Percentiles rank a stretch among this genome's conserved stretches.
Evolutionary conservation across 345 rosid genomes (phyloP).

Genomic region (Citrus glauca): DNA sequence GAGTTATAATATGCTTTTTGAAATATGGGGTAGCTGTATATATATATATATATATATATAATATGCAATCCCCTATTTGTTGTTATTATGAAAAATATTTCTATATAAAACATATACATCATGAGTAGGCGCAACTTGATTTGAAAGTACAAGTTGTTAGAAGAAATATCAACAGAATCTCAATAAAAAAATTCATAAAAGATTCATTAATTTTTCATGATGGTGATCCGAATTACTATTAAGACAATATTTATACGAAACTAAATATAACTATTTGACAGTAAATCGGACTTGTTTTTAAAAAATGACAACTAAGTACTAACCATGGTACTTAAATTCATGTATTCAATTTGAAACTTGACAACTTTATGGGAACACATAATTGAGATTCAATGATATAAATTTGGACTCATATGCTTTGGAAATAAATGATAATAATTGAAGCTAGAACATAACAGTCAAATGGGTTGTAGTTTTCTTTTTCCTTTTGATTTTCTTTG

Average conservation of each 20-base stretch:
- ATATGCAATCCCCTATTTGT: not conserved
- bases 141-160: not conserved
- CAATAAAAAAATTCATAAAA: not conserved
- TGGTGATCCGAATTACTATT: not conserved
- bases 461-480: not conserved
- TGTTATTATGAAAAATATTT: not conserved
- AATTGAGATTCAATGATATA: conserved; percentile 26
- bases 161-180: not conserved
- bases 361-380: conserved; percentile 13
- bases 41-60: too few relatives aligned
- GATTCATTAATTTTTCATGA: not conserved
- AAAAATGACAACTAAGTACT: conserved; percentile 10
- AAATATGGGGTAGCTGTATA: not conserved
- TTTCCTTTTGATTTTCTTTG: not conserved
- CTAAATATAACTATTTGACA: not conserved
- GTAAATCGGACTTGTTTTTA: not conserved
- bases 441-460: conserved; percentile 5
- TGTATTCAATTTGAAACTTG: not conserved
- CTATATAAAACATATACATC: not conserved
- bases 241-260: not conserved
- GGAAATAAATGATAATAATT: conserved; percentile 36
- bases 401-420: conserved; percentile 31
- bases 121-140: not conserved
- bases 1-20: not conserved
- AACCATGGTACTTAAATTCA: conserved; percentile 8